These are phyloP conservation scores for Isoetes engelmannii DNA, from an alignment of 83 land plant genomes.

Conservation along the genomic window DNA sequence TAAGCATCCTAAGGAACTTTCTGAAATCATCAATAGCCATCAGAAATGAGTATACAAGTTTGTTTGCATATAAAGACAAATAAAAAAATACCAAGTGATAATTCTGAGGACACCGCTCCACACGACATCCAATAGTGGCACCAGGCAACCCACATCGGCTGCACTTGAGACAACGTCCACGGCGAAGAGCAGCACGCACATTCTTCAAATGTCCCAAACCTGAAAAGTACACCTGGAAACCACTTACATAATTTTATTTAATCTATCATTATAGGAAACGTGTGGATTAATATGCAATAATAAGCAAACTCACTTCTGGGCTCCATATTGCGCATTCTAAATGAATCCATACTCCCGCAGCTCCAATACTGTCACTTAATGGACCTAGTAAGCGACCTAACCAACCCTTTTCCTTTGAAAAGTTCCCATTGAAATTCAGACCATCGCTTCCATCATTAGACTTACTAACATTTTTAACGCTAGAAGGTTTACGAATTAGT, in stretches of 20 bases:
- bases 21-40: too few species aligned
- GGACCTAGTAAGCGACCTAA: slow-evolving; percentile 97
- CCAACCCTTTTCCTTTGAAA: slow-evolving; percentile 84
- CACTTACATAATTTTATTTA: neutral
- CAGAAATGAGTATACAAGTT: neutral
- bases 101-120: slow-evolving; percentile 89
- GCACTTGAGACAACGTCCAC: slow-evolving; percentile 82
- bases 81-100: slow-evolving; percentile 65
- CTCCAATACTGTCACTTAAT: slow-evolving; percentile 71
- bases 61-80: neutral
- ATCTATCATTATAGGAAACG: neutral
- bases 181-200: slow-evolving; percentile 80
- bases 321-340: slow-evolving; percentile 98
- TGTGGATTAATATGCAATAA: slow-evolving; percentile 2
- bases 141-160: slow-evolving; percentile 85
- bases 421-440: slow-evolving; percentile 51
- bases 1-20: too few species aligned
- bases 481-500: slow-evolving; percentile 33
- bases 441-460: slow-evolving; percentile 48
- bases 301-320: slow-evolving; percentile 64
- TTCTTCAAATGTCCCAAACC: slow-evolving; percentile 85
- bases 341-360: slow-evolving; percentile 90
- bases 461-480: slow-evolving; percentile 30
- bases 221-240: slow-evolving; percentile 85
- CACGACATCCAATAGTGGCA: slow-evolving; percentile 97